phyloP scores from a whole-genome alignment of 257 asterid genomes.

The Rauvolfia tetraphylla region DNA sequence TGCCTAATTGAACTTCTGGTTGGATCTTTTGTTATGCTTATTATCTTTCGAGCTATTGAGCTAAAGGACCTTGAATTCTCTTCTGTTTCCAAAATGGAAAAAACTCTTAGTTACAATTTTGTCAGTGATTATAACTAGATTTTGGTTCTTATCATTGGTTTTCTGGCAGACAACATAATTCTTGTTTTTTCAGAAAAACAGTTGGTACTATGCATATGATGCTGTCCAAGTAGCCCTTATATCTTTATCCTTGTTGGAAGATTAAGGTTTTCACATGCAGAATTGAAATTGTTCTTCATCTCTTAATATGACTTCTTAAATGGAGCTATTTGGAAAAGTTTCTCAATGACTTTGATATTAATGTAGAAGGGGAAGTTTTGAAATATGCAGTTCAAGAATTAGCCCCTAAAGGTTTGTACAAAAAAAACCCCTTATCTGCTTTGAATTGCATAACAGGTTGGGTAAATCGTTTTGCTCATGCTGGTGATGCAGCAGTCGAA shows the following conservation, averaged over 20 bases:
- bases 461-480: constrained; percentile 95
- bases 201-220: too few species aligned
- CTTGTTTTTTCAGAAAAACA: too few species aligned
- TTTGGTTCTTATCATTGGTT: neutral
- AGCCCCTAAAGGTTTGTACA: too few species aligned
- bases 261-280: neutral
- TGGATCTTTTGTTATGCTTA: neutral
- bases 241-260: neutral
- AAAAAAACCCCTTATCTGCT: neutral
- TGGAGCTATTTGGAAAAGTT: neutral
- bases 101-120: neutral
- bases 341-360: neutral
- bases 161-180: neutral
- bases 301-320: neutral
- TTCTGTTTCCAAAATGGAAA: too few species aligned
- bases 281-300: neutral
- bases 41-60: neutral
- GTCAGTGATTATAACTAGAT: neutral
- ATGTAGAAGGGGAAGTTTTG: neutral
- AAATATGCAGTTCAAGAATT: neutral
- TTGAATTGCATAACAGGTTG: constrained; percentile 54
- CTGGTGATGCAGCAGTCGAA: constrained; percentile 92
- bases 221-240: neutral
- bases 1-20: neutral
- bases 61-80: neutral